Conservation (phyloP, 2,329 filamentous ascomycete species). For the Hyphodiscus sp. region DNA sequence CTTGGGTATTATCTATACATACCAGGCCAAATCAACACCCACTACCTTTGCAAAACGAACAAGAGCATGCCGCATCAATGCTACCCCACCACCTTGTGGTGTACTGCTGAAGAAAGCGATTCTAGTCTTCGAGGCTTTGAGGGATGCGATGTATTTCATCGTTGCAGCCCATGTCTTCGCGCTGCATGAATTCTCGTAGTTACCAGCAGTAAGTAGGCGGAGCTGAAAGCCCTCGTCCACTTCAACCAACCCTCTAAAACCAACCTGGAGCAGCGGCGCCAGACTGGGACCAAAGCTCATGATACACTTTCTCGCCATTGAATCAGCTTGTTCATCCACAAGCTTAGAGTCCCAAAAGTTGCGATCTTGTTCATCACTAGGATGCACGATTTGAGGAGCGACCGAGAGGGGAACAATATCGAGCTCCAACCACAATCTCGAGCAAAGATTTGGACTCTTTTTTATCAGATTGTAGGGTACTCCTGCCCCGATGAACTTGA, state of each 20-base stretch:
- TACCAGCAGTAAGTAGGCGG: conserved; percentile 40
- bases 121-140: conserved; percentile 48
- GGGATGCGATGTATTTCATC: conserved; percentile 45
- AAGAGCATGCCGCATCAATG: conserved; percentile 61
- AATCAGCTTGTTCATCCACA: conserved; percentile 78
- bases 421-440: conserved; percentile 67
- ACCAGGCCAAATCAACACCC: conserved; percentile 65
- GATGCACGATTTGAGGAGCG: conserved; percentile 35
- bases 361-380: conserved; percentile 25
- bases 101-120: conserved; percentile 61
- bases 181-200: conserved; percentile 47
- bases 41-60: conserved; percentile 63
- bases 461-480: conserved; percentile 48
- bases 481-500: conserved; percentile 70
- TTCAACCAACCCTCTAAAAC: conserved; percentile 49
- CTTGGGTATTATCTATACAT: neutral
- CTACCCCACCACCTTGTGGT: conserved; percentile 59
- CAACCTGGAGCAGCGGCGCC: conserved; percentile 59
- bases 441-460: conserved; percentile 58
- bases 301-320: conserved; percentile 72
- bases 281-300: conserved; percentile 69
- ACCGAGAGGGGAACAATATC: conserved; percentile 70
- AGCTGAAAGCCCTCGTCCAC: conserved; percentile 49
- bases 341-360: conserved; percentile 47
- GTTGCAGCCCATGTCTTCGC: conserved; percentile 49